Base-by-base conservation (phyloP, 352 stramenopile species). In the Globisporangium spiculum region DNA sequence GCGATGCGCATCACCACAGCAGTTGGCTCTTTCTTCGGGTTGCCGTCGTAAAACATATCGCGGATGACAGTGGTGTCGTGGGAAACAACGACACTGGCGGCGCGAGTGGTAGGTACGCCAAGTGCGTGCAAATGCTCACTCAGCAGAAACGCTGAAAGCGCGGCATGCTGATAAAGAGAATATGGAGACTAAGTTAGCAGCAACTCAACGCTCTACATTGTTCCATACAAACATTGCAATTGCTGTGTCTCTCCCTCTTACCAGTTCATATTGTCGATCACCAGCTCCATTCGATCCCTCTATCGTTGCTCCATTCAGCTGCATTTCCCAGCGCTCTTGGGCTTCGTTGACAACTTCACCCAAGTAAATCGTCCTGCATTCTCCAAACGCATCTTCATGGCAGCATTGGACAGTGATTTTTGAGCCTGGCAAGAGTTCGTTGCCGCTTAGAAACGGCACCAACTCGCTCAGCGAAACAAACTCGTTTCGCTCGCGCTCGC, bases 41-140 rank as follows among this genome's bases (percentile, higher is more conserved):
- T 61, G 53, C 90, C 92, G 63, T 92, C 76, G 76, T 97, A 97
- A 65, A 98, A 97, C 69, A 96, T 75, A 57, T 98, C 92, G 18
- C 92, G 74, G 16, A 92, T 26, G 3, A 94, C 90, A 1, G 79
- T 84, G 20, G 85, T 89, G 53, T 91, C 80, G 57, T 70, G 77
- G 4, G 88, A 96, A 34, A 92, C 66, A 18, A 90, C 83, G 12
- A 96, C 81, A 65, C 83, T 91, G 3, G 82, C 88, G 1, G 96
- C 96, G 26, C 96, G 86, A 6, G 97, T 99, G 0, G 97, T 99
- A 0, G 90, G 88, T 4, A 99, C 87, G 1, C 91, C 88, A 0
- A 99, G 80, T 27, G 88, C 85, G 70, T 98, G 88, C 96, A 99
- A 98, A 46, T 97, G 90, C 77, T 99, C 97, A 66, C 85, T 98